Percentiles rank a stretch among this genome's conserved stretches.
Evolutionary conservation across 1,284 basidiomycete genomes (phyloP).

Genomic region (Pyrrhoderma lamaoense): DNA sequence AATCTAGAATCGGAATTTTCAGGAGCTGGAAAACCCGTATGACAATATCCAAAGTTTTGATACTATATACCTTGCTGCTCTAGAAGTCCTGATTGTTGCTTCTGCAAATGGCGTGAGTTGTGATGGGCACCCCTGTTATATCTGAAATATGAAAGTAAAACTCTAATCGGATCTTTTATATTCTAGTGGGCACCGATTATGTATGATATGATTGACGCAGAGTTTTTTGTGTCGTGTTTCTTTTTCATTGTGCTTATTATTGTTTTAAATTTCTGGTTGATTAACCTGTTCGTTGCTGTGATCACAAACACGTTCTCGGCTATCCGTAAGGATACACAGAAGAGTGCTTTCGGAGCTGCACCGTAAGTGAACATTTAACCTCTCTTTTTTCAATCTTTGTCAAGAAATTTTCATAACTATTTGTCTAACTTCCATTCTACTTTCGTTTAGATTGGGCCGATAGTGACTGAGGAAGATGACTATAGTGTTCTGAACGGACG

Average conservation of each 20-base stretch:
- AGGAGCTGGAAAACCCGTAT: slow-evolving; percentile 60
- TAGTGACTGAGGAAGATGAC: slow-evolving; percentile 52
- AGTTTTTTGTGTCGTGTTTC: slow-evolving; percentile 81
- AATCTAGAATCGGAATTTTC: slow-evolving; percentile 20
- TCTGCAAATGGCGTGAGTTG: slow-evolving; percentile 67
- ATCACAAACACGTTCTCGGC: slow-evolving; percentile 94
- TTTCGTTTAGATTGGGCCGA: slow-evolving; percentile 34
- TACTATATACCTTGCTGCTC: slow-evolving; percentile 74
- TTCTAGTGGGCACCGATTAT: slow-evolving; percentile 70
- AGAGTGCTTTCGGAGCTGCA: slow-evolving; percentile 88
- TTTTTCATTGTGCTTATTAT: slow-evolving; percentile 86
- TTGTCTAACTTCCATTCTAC: slow-evolving; percentile 1
- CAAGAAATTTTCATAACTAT: slow-evolving; percentile 7
- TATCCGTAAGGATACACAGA: slow-evolving; percentile 82
- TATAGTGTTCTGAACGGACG: slow-evolving; percentile 47
- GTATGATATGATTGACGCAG: slow-evolving; percentile 90
- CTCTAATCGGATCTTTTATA: too few relatives aligned
- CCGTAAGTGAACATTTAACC: slow-evolving; percentile 35
- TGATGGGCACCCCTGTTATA: too few relatives aligned
- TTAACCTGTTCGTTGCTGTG: slow-evolving; percentile 93
- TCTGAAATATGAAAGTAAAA: too few relatives aligned
- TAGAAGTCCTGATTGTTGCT: slow-evolving; percentile 85
- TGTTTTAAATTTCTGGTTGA: slow-evolving; percentile 89
- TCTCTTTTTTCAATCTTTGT: background rate
- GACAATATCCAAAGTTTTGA: slow-evolving; percentile 79